Base-by-base conservation (phyloP, 495 filamentous ascomycete genomes). In the Talaromyces nanjingensis region DNA sequence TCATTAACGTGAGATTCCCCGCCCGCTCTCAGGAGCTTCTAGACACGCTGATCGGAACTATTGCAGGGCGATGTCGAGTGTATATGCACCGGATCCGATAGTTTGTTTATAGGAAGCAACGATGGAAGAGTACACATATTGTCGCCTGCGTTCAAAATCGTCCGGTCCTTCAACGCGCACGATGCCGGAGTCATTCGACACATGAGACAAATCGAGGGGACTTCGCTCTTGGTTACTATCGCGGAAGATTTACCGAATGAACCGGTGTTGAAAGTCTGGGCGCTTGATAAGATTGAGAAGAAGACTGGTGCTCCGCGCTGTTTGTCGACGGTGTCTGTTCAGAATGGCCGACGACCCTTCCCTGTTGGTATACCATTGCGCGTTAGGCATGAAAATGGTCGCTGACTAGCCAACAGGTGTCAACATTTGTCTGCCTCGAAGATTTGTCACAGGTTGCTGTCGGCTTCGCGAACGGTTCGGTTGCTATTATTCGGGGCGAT, bases 381-480 rank as follows among this genome's bases (percentile, higher is more conserved):
- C 25, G 20, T 18, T 63, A 4, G 16, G 29, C 22, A 18, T n/a
- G 34, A 54, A 42, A 27, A 24, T 27, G 31, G 16, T 24, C 39
- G 20, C 20, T 65, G 16, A 62, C 1, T 16, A 6, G 18, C 25
- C 45, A n/a, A 25, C 66, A 96, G 91, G 91, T 97, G 29, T 94
- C 92, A 24, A 92, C 92, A 12, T 96, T 98, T 73, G 84, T 91
- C 18, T 87, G 89, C 6, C 83, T 96, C 33, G 87, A 90, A 47
- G 91, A 96, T 72, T 79, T 98, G 14, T 90, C 91, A 8, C 93
- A 97, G 78, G 83, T 97, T 6, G 94, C 92, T 24, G 87, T 98
- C 11, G 94, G 96, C 18, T 98, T 98, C 74, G 94, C 89, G 25
- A 97, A 98, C 73, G 94, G 94, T 20, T 88, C 92, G 9, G 94